phyloP scores from a whole-genome alignment of 257 asterid genomes.

The Solanum piurae region DNA sequence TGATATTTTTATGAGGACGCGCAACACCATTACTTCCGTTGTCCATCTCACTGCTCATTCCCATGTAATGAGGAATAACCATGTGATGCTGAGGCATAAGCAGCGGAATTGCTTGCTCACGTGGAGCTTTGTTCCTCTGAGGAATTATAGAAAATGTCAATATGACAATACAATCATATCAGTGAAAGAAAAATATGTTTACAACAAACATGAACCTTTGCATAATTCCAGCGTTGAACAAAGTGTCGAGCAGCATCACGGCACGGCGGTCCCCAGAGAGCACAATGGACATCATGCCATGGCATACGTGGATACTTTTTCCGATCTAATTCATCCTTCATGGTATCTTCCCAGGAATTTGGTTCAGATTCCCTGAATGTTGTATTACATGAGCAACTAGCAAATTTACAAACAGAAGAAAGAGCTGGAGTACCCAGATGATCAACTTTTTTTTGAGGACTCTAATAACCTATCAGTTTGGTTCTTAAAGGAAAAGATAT shows the following conservation, averaged over 20 bases:
- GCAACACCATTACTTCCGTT: slow-evolving; percentile 14
- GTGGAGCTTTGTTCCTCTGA: slow-evolving; percentile 89
- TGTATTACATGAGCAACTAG: slow-evolving; percentile 16
- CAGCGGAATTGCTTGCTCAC: slow-evolving; percentile 79
- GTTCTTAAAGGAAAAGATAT: not conserved
- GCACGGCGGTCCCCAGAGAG: slow-evolving; percentile 96
- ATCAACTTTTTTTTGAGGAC: not conserved
- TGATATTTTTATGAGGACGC: slow-evolving; percentile 18
- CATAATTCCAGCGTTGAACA: slow-evolving; percentile 98
- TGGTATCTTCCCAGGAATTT: slow-evolving; percentile 89
- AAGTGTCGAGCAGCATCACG: slow-evolving; percentile 94
- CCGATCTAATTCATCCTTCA: slow-evolving; percentile 84
- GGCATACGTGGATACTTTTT: slow-evolving; percentile 88
- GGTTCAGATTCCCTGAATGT: slow-evolving; percentile 89
- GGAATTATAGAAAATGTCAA: slow-evolving; percentile 12
- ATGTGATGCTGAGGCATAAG: slow-evolving; percentile 97
- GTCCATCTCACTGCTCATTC: slow-evolving; percentile 37
- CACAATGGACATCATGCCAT: slow-evolving; percentile 99
- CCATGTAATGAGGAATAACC: slow-evolving; percentile 97
- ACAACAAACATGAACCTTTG: slow-evolving; percentile 53
- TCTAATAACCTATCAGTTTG: not conserved
- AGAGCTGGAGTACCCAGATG: not conserved
- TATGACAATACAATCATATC: slow-evolving; percentile 6
- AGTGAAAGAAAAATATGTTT: not conserved
- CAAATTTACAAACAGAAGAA: slow-evolving; percentile 1